phyloP scores from a whole-genome alignment of 805 yeast species.

The Wilhelminamyces savonicus region DNA sequence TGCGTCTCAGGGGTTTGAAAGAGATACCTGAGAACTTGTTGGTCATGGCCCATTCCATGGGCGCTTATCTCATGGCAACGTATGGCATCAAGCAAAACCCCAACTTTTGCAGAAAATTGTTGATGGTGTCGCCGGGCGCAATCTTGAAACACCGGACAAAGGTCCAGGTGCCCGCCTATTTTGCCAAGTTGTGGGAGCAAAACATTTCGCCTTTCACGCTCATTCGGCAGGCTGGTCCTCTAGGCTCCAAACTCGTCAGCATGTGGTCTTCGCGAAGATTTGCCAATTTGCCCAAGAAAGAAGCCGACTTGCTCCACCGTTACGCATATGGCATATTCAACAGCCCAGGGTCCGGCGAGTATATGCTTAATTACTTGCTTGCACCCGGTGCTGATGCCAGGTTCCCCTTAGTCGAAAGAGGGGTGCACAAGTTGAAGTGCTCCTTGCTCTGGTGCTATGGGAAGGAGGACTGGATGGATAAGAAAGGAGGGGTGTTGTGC shows the following conservation, averaged over 20 bases:
- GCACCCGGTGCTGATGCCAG: constrained; percentile 93
- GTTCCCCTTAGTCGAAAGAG: constrained; percentile 53
- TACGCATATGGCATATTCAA: constrained; percentile 83
- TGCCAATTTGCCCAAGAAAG: constrained; percentile 43
- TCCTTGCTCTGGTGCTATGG: constrained; percentile 85
- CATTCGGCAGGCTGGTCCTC: constrained; percentile 70
- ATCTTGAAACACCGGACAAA: constrained; percentile 44
- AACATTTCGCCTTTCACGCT: constrained; percentile 81
- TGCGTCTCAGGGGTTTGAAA: constrained; percentile 38
- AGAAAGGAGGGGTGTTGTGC: constrained; percentile 39
- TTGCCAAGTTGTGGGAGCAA: constrained; percentile 74
- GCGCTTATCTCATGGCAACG: constrained; percentile 73
- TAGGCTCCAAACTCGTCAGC: constrained; percentile 80
- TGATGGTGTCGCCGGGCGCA: constrained; percentile 91
- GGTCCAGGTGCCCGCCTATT: constrained; percentile 66
- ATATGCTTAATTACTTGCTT: constrained; percentile 73
- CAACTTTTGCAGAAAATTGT: constrained; percentile 52
- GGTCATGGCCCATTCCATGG: constrained; percentile 84
- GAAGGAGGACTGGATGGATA: constrained; percentile 60
- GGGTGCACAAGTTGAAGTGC: constrained; percentile 46
- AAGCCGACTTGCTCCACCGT: constrained; percentile 55
- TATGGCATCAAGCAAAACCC: constrained; percentile 58
- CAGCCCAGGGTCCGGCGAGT: constrained; percentile 89
- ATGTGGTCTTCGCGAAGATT: constrained; percentile 88
- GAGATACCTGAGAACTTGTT: constrained; percentile 34